These are phyloP conservation scores for Priceomyces melissophilus DNA, from an alignment of 805 yeast genomes.

Conservation along the genomic window DNA sequence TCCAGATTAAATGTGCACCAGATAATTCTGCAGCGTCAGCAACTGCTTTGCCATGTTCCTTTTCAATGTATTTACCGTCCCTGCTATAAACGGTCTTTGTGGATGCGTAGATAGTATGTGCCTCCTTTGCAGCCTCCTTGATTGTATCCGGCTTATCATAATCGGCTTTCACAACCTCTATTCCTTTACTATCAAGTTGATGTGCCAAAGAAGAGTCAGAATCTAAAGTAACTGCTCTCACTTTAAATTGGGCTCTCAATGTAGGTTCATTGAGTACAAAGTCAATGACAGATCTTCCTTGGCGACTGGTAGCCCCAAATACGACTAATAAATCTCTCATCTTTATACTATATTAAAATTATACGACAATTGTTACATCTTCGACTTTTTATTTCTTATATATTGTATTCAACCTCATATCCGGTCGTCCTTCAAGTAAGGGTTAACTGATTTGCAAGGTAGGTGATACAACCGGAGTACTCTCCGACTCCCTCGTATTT, in stretches of 20 bases:
- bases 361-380: too few relatives aligned
- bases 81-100: conserved; percentile 9
- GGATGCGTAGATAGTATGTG: conserved; percentile 7
- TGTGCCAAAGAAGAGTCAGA: conserved; percentile 2
- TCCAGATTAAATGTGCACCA: conserved; percentile 6
- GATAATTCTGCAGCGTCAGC: conserved; percentile 4
- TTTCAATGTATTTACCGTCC: conserved; percentile 4
- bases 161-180: conserved; percentile 12
- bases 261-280: conserved; percentile 5
- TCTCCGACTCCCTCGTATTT: too few relatives aligned
- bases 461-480: too few relatives aligned
- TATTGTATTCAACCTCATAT: too few relatives aligned
- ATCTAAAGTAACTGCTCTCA: conserved; percentile 13
- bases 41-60: conserved; percentile 6
- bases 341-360: too few relatives aligned
- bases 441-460: too few relatives aligned
- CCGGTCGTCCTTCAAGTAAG: too few relatives aligned
- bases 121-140: conserved; percentile 4
- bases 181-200: conserved; percentile 9
- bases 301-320: conserved; percentile 26
- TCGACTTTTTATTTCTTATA: too few relatives aligned
- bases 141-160: conserved; percentile 1
- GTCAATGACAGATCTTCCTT: conserved; percentile 13
- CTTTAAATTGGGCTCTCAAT: conserved; percentile 6
- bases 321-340: conserved; percentile 8